Base-by-base conservation (phyloP, 192 early-diverging fungal species). In the Coemansia furcata region DNA sequence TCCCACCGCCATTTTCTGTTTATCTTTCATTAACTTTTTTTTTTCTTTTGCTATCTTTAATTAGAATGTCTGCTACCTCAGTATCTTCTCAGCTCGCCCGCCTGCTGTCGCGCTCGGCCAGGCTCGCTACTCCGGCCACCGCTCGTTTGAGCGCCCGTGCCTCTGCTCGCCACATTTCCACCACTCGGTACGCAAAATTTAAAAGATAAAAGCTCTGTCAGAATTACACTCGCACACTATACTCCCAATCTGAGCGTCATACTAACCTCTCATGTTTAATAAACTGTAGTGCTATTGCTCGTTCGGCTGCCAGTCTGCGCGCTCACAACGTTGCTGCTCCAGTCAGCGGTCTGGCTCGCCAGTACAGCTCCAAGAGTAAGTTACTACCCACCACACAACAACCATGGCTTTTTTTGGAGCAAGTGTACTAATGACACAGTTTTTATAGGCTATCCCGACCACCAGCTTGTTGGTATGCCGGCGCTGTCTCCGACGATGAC, bases 401-500 rank as follows among this genome's bases (percentile, higher is more conserved):
- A 19, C 46, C 21, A 29, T 54, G 65, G 23, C 23, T 26, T 26
- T 59, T 42, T 6, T 6, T 50, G 19, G 42, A 35, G 4, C 7
- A 68, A 61, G 43, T 39, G 19, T 17, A 38, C 5, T 29, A 39
- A 37, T 23, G 30, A 7, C 32, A 7, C 23, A n/a, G 30, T 2
- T 30, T 29, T 14, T 57, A 35, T 57, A 73, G 71, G 69, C 69
- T 89, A 83, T 80, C 92, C 92, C 17, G 81, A 86, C 43, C 90
- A 93, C 83, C 87, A 86, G 65, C 66, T 93, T 57, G 78, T 98
- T 73, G 87, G 84, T 63, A 95, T 98, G 92, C 97, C 97, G 17
- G 97, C 97, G 30, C 85, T 98, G 72, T 93, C 91, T 19, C 97
- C 97, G 15, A 98, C 97, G 57, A 98, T 98, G 97, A 96, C 95